phyloP scores from a whole-genome alignment of 2,329 filamentous ascomycete species.

The Sphaerulina vaccinii region DNA sequence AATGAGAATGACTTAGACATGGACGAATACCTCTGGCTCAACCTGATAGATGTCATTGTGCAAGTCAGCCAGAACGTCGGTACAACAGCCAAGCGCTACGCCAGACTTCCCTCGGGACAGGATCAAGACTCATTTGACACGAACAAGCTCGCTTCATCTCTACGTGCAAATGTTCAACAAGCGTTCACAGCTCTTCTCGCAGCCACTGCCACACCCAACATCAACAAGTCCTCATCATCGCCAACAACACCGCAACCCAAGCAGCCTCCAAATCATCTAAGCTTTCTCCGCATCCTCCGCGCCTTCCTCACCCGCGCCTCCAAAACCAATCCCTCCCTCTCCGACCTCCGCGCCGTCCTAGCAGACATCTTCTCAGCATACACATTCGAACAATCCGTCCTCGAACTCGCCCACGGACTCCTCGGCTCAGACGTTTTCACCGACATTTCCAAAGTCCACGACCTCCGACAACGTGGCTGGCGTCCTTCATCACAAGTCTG shows the following conservation, averaged over 20 bases:
- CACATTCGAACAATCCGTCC: constrained; percentile 84
- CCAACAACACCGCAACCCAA: constrained; percentile 5
- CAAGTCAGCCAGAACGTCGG: constrained; percentile 49
- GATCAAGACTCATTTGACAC: constrained; percentile 48
- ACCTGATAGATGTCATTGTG: constrained; percentile 63
- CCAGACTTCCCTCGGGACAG: constrained; percentile 36
- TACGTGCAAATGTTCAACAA: constrained; percentile 81
- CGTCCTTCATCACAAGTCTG: constrained; percentile 81
- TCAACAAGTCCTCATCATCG: constrained; percentile 29
- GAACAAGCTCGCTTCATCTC: constrained; percentile 61
- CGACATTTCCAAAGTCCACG: constrained; percentile 71
- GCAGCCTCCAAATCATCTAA: constrained; percentile 51
- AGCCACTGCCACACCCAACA: constrained; percentile 60
- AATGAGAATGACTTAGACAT: constrained; percentile 58
- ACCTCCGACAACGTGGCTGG: constrained; percentile 82
- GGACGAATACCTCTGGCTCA: constrained; percentile 65
- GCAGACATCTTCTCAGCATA: constrained; percentile 92
- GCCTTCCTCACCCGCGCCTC: constrained; percentile 84
- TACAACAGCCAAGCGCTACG: constrained; percentile 24
- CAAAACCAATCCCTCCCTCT: constrained; percentile 76
- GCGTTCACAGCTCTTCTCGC: constrained; percentile 84
- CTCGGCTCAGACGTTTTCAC: constrained; percentile 87
- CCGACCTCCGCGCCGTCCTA: constrained; percentile 81
- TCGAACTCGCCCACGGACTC: constrained; percentile 79
- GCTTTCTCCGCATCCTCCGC: constrained; percentile 84